Conservation (phyloP, 768 basidiomycete genomes). For the Tylopilus cervinicoccineus region DNA sequence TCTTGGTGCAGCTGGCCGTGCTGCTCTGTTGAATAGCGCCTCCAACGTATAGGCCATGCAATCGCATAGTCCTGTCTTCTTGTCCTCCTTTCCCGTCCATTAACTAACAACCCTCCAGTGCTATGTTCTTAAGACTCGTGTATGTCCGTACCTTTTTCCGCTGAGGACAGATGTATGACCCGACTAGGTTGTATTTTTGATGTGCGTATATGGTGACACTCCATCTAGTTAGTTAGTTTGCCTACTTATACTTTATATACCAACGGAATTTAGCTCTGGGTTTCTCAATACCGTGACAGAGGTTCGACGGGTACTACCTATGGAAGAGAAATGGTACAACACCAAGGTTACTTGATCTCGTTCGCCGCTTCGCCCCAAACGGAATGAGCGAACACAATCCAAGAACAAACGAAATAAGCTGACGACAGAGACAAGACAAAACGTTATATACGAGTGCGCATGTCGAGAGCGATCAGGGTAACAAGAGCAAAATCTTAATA, state of each 20-base stretch:
- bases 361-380: constrained; percentile 6
- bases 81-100: background rate
- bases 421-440: constrained; percentile 30
- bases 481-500: constrained; percentile 32
- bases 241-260: constrained; percentile 12
- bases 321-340: constrained; percentile 9
- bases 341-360: constrained; percentile 10
- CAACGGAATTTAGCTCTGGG: constrained; percentile 1
- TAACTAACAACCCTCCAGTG: too few species aligned
- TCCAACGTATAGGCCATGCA: constrained; percentile 20
- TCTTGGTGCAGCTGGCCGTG: constrained; percentile 24
- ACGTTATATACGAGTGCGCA: constrained; percentile 33
- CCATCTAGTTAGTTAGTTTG: background rate
- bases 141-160: background rate
- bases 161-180: background rate
- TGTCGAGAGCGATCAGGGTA: constrained; percentile 37
- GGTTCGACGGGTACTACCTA: background rate
- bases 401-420: constrained; percentile 26
- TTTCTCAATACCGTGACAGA: background rate
- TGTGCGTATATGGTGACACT: background rate
- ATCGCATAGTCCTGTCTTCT: background rate
- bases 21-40: constrained; percentile 21
- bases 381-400: constrained; percentile 26
- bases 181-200: constrained; percentile 14
- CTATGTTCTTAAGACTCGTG: background rate